Evolutionary conservation across 768 basidiomycete genomes (phyloP).

Genomic region (Termitomyces heimii): DNA sequence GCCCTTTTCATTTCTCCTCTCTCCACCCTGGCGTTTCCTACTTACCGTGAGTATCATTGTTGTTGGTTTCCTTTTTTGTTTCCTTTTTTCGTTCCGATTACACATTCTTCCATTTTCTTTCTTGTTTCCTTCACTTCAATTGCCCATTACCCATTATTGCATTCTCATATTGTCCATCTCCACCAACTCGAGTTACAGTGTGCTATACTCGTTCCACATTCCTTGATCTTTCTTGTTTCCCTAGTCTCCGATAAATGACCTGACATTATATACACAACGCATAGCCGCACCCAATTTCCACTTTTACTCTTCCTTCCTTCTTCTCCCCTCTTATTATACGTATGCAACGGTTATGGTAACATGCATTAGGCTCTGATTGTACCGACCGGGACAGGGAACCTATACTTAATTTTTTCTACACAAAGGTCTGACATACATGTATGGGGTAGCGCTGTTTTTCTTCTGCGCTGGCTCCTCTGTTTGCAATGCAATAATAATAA

Average conservation of each 20-base stretch:
- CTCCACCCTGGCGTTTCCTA: constrained; percentile 9
- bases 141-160: not conserved
- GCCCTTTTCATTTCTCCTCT: not conserved
- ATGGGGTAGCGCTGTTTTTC: not conserved
- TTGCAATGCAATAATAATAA: not conserved
- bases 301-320: not conserved
- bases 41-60: constrained; percentile 7
- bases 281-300: not conserved
- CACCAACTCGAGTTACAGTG: constrained; percentile 17
- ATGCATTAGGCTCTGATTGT: not conserved
- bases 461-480: not conserved
- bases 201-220: constrained; percentile 12
- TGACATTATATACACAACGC: constrained; percentile 1
- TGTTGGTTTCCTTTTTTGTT: not conserved
- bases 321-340: not conserved
- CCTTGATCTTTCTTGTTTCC: constrained; percentile 7
- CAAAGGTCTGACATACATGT: not conserved
- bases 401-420: not conserved
- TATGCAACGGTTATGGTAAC: not conserved
- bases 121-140: not conserved
- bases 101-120: not conserved
- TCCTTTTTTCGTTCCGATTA: not conserved
- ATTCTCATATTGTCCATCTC: not conserved
- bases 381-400: constrained; percentile 4
- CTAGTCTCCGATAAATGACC: not conserved